Evolutionary conservation across 1,284 basidiomycete species (phyloP).

Genomic region (Rhodotorula mucilaginosa): DNA sequence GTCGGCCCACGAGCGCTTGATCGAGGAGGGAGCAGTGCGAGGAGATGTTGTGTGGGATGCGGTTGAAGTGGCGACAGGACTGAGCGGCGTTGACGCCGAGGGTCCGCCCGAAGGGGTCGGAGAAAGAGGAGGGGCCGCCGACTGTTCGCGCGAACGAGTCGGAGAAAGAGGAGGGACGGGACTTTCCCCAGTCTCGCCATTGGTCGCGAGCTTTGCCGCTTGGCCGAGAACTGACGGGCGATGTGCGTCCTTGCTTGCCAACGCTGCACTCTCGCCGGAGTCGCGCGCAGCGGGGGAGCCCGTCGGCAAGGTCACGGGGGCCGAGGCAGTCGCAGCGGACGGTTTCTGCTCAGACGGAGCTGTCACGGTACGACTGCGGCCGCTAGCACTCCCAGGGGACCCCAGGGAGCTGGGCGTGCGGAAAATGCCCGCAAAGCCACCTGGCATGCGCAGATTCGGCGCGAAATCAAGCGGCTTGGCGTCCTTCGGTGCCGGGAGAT

Average conservation of each 20-base stretch:
- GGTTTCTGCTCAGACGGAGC: background rate
- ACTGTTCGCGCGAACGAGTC: no score
- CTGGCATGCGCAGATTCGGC: background rate
- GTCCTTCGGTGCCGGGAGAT: constrained; percentile 1
- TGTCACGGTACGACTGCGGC: no score
- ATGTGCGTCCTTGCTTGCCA: no score
- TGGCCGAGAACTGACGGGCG: no score
- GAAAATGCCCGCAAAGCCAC: constrained; percentile 1
- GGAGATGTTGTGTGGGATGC: background rate
- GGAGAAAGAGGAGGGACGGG: no score
- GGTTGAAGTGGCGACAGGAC: background rate
- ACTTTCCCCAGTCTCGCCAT: no score
- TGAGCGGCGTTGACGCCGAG: background rate
- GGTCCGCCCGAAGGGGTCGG: background rate
- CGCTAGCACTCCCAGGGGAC: background rate
- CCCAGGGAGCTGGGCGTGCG: constrained; percentile 1
- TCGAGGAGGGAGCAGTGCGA: background rate
- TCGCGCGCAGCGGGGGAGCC: no score
- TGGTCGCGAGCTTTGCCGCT: no score
- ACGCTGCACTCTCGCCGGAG: no score
- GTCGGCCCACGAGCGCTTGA: constrained; percentile 36
- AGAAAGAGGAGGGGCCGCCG: background rate
- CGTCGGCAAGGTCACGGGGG: background rate
- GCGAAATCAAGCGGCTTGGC: background rate
- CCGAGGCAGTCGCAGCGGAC: no score